Conservation (phyloP, 1,284 basidiomycete species). For the Neotropicomus parvogracilis region DNA sequence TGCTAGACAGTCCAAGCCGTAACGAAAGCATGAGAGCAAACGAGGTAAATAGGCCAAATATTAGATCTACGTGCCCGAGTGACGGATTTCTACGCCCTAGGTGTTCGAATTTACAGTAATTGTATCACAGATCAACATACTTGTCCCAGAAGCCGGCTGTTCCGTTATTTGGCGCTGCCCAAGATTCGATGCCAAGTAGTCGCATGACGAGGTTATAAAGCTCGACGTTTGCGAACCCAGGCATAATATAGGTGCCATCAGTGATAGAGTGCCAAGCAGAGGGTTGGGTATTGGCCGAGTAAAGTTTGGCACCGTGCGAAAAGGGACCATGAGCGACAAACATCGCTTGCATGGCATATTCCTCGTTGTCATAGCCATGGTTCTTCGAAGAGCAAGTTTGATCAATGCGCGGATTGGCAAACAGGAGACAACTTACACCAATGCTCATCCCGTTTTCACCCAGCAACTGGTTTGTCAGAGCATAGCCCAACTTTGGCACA, state of each 20-base stretch:
- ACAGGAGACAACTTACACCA: constrained; percentile 54
- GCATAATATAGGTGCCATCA: constrained; percentile 67
- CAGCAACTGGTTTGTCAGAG: constrained; percentile 56
- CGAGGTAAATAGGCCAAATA: constrained; percentile 5
- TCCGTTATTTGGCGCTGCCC: constrained; percentile 69
- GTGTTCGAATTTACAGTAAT: too few relatives aligned
- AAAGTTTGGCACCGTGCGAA: constrained; percentile 57
- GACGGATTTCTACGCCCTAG: background rate
- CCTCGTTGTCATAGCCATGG: constrained; percentile 80
- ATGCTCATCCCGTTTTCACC: constrained; percentile 66
- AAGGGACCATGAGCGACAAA: constrained; percentile 90
- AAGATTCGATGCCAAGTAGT: constrained; percentile 61
- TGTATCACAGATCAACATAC: constrained; percentile 45
- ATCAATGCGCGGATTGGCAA: background rate
- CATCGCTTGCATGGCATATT: constrained; percentile 79
- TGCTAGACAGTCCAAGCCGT: too few relatives aligned
- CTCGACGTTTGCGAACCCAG: constrained; percentile 80
- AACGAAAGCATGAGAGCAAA: too few relatives aligned
- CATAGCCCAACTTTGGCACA: constrained; percentile 77
- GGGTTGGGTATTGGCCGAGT: constrained; percentile 31
- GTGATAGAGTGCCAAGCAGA: constrained; percentile 65
- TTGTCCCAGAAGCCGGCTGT: constrained; percentile 77
- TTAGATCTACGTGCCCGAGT: constrained; percentile 1
- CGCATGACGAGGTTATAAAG: constrained; percentile 80
- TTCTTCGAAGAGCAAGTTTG: constrained; percentile 42